These are phyloP conservation scores for Podospora pseudoanserina DNA, from an alignment of 495 filamentous ascomycete genomes.

Conservation along the genomic window DNA sequence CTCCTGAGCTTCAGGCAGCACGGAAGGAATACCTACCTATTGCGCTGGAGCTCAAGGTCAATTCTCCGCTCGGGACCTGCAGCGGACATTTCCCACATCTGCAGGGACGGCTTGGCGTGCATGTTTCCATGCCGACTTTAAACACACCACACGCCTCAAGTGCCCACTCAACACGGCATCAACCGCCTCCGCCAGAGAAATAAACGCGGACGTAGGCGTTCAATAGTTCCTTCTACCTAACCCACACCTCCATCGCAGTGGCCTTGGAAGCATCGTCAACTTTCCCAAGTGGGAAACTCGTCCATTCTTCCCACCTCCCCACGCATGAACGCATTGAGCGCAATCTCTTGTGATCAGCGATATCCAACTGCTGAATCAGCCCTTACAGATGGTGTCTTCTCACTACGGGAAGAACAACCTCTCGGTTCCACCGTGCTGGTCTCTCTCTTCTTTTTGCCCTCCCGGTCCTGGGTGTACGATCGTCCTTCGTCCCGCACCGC, in stretches of 20 bases:
- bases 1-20: conserved; percentile 7
- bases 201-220: neutral
- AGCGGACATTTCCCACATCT: neutral
- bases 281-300: neutral
- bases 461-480: conserved; percentile 24
- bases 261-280: neutral
- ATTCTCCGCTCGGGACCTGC: conserved; percentile 7
- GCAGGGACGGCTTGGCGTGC: conserved; percentile 5
- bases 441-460: conserved; percentile 14
- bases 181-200: neutral
- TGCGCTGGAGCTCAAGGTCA: neutral
- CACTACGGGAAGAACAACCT: neutral
- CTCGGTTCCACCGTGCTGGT: neutral
- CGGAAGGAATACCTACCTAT: neutral
- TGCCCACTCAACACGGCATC: neutral
- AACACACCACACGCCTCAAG: neutral
- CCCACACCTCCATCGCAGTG: neutral
- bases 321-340: conserved; percentile 36
- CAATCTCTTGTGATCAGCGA: conserved; percentile 29
- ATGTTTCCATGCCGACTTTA: neutral
- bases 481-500: conserved; percentile 20
- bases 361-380: conserved; percentile 29
- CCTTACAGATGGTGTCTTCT: conserved; percentile 13
- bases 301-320: neutral
- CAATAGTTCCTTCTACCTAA: neutral